phyloP scores from a whole-genome alignment of 2,329 filamentous ascomycete species.

The Aspergillus floridensis region DNA sequence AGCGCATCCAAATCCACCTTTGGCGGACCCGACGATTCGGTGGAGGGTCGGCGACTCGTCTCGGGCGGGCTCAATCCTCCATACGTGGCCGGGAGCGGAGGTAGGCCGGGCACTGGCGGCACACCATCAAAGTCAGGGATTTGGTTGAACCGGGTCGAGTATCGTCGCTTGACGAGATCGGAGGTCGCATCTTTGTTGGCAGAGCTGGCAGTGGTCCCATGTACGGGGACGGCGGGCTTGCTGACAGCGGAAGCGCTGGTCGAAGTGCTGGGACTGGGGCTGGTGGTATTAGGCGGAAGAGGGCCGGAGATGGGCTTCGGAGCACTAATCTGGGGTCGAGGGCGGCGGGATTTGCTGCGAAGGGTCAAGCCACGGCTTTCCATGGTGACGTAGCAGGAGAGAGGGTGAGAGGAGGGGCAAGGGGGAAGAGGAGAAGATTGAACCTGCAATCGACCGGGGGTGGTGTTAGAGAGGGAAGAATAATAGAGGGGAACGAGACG shows the following conservation, averaged over 20 bases:
- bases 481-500: neutral
- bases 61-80: slow-evolving; percentile 46
- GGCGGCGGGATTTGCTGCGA: slow-evolving; percentile 57
- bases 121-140: slow-evolving; percentile 65
- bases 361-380: slow-evolving; percentile 60
- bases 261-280: slow-evolving; percentile 25
- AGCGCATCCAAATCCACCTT: slow-evolving; percentile 74
- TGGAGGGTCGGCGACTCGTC: slow-evolving; percentile 49
- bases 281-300: slow-evolving; percentile 35
- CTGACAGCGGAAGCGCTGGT: slow-evolving; percentile 29
- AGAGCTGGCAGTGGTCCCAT: slow-evolving; percentile 29
- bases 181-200: slow-evolving; percentile 55
- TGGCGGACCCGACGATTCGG: slow-evolving; percentile 59
- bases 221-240: slow-evolving; percentile 35
- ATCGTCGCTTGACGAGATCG: slow-evolving; percentile 89
- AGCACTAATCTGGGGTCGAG: slow-evolving; percentile 58
- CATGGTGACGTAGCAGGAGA: slow-evolving; percentile 35
- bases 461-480: neutral
- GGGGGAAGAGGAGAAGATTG: slow-evolving; percentile 10
- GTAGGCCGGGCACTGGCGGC: slow-evolving; percentile 68
- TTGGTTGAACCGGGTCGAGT: slow-evolving; percentile 88
- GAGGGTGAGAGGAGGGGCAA: neutral
- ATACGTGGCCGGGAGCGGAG: slow-evolving; percentile 59
- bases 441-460: slow-evolving; percentile 2
- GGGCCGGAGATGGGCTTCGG: slow-evolving; percentile 54